Evolutionary conservation across 1,284 basidiomycete species (phyloP), one percentile per base, ranked within the genome.

Genomic region (Tilletia indica): DNA sequence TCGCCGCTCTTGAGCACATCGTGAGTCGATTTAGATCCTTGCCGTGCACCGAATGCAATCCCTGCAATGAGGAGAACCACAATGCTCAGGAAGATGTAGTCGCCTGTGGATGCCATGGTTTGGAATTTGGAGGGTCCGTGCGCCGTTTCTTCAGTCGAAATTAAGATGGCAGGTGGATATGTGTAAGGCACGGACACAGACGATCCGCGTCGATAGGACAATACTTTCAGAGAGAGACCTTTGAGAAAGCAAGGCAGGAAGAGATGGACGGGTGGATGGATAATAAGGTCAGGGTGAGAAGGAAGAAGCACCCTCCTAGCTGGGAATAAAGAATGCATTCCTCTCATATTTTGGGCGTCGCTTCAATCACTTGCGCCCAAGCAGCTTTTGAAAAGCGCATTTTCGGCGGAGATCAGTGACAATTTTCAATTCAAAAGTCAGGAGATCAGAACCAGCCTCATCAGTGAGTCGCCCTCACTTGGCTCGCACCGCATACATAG

Each of bases 31-130:
- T 64, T 64, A 16, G 61, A 64, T 8, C 61, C 61, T 34, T 34
- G 34, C 36, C 34, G 36, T 19, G 61, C 61, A 42, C 73, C 72
- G 58, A 73, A 56, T 14, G 75, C 72, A 25, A 78, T 71, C 38
- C 71, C 67, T 11, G 42, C 42, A 42, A 68, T 68, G 14, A 68
- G 36, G 6, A 68, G 19, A 25, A 68, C 34, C 19, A 58, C 54
- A 36, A 68, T 68, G 54, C 34, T 42, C 12, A 68, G 67, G 45
- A 68, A 68, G 31, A 54, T 31, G 42, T 54, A 68, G 54, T 68
- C 48, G 54, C 49, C 48, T 45, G 67, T 51, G 14, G 54, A 68
- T 38, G 67, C 48, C 31, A 39, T 36, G 36, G 45, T 64, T 42
- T 36, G 9, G 34, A 3, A 31, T 16, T 14, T 31, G 58, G 31